These are phyloP conservation scores for Raffaelea deltoideospora DNA, from an alignment of 2,329 filamentous ascomycete genomes.

Conservation along the genomic window DNA sequence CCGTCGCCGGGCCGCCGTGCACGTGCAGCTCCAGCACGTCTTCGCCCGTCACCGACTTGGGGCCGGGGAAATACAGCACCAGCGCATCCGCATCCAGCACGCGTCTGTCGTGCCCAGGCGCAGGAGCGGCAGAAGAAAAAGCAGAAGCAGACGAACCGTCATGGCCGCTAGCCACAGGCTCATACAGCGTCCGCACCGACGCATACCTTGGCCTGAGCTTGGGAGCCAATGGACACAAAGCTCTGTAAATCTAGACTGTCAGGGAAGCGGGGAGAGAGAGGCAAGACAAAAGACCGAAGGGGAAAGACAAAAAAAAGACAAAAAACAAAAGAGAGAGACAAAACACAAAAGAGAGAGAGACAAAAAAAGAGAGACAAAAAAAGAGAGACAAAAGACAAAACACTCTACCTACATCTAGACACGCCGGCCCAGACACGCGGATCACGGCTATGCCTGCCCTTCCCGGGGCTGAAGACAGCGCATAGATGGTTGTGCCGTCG, in stretches of 20 bases:
- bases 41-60: slow-evolving; percentile 78
- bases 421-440: slow-evolving; percentile 68
- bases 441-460: slow-evolving; percentile 84
- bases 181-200: slow-evolving; percentile 57
- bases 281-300: too few species aligned
- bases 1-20: slow-evolving; percentile 81
- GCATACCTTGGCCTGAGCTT: slow-evolving; percentile 41
- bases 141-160: too few species aligned
- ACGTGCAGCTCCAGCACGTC: slow-evolving; percentile 86
- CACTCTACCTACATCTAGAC: slow-evolving; percentile 47
- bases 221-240: slow-evolving; percentile 31
- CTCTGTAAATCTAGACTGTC: slow-evolving; percentile 28
- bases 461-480: slow-evolving; percentile 73
- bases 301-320: too few species aligned
- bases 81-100: slow-evolving; percentile 67
- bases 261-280: neutral
- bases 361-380: too few species aligned
- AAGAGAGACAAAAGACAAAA: too few species aligned
- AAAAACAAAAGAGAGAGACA: too few species aligned
- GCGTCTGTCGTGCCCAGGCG: too few species aligned
- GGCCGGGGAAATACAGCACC: slow-evolving; percentile 67
- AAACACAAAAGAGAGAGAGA: too few species aligned
- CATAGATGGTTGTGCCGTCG: slow-evolving; percentile 63
- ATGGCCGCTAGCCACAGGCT: slow-evolving; percentile 19
- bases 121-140: too few species aligned